Base-by-base conservation (phyloP, 345 rosid species). In the Eucalyptus marginata region DNA sequence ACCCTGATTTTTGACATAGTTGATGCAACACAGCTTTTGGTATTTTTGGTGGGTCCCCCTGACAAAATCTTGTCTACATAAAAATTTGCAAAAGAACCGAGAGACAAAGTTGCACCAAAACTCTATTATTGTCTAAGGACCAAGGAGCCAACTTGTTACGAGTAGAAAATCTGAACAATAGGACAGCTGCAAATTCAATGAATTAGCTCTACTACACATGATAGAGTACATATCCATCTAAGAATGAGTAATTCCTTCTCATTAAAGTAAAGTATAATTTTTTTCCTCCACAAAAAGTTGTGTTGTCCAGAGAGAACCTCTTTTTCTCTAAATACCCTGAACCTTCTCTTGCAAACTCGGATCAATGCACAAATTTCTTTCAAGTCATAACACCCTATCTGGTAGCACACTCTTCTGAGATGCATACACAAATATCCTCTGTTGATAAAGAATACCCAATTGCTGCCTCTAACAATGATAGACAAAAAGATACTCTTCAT, bases 21-120 rank as follows among this genome's bases (percentile, higher is more conserved):
- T 96, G 97, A 92, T 97, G 99, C 88, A 97, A 96, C 90, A 96
- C 92, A 88, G 99, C 99, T 91, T 96, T 97, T 7, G 98, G 99
- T 86, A 93, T 94, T 91, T 93, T 97, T 83, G 89, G 92, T 27
- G 93, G 92, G 88, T 97, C 99, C 47, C 98, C 99, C 99, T 96
- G 93, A 88, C 88, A 94, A 80, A 76, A 13, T 40, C 20, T 11
- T 81, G 9, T 44, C 50, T 17, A 86, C 31, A 88, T 88, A 15
- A 56, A 86, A 50, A 89, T 71, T 33, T 88, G 89, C 33, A 36
- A 86, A 7, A 88, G 31, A n/a, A 33, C 49, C 3, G 1, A 59
- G 59, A 83, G 43, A 58, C 33, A 49, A 66, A 16, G 6, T 88
- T 22, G 59, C 36, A 49, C 6, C 22, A 16, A 76, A 43, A 36